Conservation (phyloP, 1,139 yeast species). For the Geotrichum klebahnii region DNA sequence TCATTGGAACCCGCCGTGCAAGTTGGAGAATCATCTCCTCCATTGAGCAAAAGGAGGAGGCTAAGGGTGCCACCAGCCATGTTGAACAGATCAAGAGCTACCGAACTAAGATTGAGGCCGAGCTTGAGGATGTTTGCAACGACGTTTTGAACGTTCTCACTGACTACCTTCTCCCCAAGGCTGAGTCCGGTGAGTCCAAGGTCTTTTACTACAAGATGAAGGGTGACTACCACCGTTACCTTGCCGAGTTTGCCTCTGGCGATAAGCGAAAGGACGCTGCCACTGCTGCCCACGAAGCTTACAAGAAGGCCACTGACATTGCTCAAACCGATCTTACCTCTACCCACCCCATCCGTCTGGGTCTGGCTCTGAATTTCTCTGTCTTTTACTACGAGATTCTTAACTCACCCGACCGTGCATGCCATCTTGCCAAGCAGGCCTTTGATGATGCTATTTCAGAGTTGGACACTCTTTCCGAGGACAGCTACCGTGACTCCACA, state of each 20-base stretch:
- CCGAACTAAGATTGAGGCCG: conserved; percentile 92
- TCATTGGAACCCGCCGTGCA: conserved; percentile 98
- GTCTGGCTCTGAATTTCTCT: conserved; percentile 95
- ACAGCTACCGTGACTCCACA: conserved; percentile 96
- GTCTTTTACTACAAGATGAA: conserved; percentile 98
- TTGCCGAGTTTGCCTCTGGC: conserved; percentile 93
- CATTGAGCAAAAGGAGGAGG: conserved; percentile 97
- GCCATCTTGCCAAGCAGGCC: conserved; percentile 98
- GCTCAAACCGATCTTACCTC: conserved; percentile 98
- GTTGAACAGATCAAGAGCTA: conserved; percentile 87
- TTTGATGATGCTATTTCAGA: conserved; percentile 99
- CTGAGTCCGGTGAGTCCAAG: conserved; percentile 96
- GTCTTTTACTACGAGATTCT: conserved; percentile 97
- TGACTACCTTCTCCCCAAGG: conserved; percentile 86
- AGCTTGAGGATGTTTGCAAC: conserved; percentile 90
- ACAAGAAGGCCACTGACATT: conserved; percentile 93
- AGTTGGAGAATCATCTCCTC: conserved; percentile 99
- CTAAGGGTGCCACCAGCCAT: conserved; percentile 83
- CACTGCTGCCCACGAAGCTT: conserved; percentile 88
- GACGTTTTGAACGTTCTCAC: conserved; percentile 87
- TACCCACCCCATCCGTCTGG: conserved; percentile 97
- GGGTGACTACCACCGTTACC: conserved; percentile 99
- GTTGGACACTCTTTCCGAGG: conserved; percentile 95
- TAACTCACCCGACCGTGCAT: conserved; percentile 97
- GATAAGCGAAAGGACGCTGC: conserved; percentile 96